Conservation (phyloP, 164 flowering plant genomes). For the Kalanchoe fedtschenkoi region DNA sequence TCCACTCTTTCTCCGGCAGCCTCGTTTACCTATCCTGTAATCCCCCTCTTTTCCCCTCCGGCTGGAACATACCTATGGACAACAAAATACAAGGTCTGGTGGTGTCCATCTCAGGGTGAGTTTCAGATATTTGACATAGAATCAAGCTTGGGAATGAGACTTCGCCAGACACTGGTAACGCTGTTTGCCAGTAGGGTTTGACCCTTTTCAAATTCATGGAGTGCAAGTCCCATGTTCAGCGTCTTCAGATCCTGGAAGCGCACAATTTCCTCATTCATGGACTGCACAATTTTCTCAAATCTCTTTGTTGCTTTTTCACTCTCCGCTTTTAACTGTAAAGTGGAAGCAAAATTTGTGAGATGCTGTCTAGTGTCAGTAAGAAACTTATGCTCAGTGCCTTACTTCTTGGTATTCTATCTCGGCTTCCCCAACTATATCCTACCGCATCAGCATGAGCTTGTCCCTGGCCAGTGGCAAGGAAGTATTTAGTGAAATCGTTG, state of each 20-base stretch:
- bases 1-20: no score
- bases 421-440: slow-evolving; percentile 68
- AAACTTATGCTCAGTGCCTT: slow-evolving; percentile 9
- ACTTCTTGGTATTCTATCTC: slow-evolving; percentile 75
- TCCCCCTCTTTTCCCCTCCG: no score
- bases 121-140: slow-evolving; percentile 11
- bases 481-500: not conserved
- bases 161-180: slow-evolving; percentile 83
- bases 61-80: no score
- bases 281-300: slow-evolving; percentile 59
- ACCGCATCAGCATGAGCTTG: slow-evolving; percentile 70
- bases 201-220: slow-evolving; percentile 88
- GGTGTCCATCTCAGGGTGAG: not conserved
- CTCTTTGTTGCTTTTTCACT: slow-evolving; percentile 71
- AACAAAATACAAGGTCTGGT: no score
- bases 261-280: slow-evolving; percentile 74
- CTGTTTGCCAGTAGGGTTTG: slow-evolving; percentile 75
- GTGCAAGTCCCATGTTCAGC: slow-evolving; percentile 67
- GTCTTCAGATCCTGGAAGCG: slow-evolving; percentile 89
- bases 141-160: slow-evolving; percentile 88
- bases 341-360: slow-evolving; percentile 11
- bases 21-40: no score
- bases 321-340: slow-evolving; percentile 68
- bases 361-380: not conserved
- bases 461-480: slow-evolving; percentile 38